These are phyloP conservation scores for Saccharomyces jurei DNA, from an alignment of 805 yeast species.

Conservation along the genomic window DNA sequence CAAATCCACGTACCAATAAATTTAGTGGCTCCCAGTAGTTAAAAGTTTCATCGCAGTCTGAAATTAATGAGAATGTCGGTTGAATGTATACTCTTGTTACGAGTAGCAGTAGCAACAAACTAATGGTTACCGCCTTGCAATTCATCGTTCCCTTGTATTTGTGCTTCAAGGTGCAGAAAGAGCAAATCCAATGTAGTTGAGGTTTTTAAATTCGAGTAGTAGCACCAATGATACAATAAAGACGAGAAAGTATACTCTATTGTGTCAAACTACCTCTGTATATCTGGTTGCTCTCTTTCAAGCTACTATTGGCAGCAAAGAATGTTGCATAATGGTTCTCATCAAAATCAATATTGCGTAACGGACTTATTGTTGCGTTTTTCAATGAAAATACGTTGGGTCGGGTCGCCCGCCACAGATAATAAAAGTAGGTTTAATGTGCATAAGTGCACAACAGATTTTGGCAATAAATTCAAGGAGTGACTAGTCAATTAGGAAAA, in stretches of 20 bases:
- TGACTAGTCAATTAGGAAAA: background rate
- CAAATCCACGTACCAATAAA: slow-evolving; percentile 67
- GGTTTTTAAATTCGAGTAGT: background rate
- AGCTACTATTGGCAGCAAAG: background rate
- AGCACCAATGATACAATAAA: background rate
- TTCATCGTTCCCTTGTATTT: background rate
- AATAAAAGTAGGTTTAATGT: background rate
- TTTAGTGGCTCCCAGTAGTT: slow-evolving; percentile 95
- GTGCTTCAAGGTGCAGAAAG: background rate
- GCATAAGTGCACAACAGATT: background rate
- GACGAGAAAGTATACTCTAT: background rate
- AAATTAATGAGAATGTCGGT: slow-evolving; percentile 50
- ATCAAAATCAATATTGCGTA: background rate
- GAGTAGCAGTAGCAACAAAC: slow-evolving; percentile 17
- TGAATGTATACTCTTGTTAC: slow-evolving; percentile 30
- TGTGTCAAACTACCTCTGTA: background rate
- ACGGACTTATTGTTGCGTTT: background rate
- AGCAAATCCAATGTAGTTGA: background rate
- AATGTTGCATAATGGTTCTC: background rate
- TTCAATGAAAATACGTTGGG: background rate
- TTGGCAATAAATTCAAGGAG: background rate
- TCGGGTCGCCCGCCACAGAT: background rate
- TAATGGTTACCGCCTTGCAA: slow-evolving; percentile 5
- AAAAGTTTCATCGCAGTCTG: slow-evolving; percentile 89
- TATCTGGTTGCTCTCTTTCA: background rate